A percentile compares a stretch with the other conserved stretches of the same genome.
These are phyloP conservation scores for Phytophthora citrophthora DNA, from an alignment of 352 stramenopile genomes.

Conservation along the genomic window DNA sequence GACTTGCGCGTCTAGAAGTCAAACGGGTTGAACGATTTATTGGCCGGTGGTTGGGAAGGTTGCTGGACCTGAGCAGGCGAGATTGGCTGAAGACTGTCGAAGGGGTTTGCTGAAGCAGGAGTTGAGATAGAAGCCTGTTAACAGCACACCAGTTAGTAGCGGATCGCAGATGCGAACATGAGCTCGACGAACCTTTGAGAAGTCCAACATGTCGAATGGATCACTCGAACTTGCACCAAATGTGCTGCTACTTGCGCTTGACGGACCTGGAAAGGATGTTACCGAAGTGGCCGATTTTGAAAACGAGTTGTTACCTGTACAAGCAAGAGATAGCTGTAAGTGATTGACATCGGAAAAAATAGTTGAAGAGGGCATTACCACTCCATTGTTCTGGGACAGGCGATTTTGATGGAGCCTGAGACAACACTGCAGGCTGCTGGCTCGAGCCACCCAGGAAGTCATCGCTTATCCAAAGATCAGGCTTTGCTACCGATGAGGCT, in stretches of 20 bases:
- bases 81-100: slow-evolving; percentile 32
- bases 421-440: neutral
- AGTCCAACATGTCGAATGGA: slow-evolving; percentile 48
- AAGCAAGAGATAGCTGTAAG: slow-evolving; percentile 2
- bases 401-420: slow-evolving; percentile 3
- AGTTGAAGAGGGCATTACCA: slow-evolving; percentile 11
- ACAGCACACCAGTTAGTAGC: neutral
- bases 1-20: slow-evolving; percentile 40
- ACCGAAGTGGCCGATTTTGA: slow-evolving; percentile 7
- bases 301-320: slow-evolving; percentile 20
- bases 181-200: slow-evolving; percentile 39
- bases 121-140: slow-evolving; percentile 35
- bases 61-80: slow-evolving; percentile 15
- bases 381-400: slow-evolving; percentile 21
- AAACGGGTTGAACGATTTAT: slow-evolving; percentile 60
- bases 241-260: slow-evolving; percentile 19
- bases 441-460: slow-evolving; percentile 18
- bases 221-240: slow-evolving; percentile 25
- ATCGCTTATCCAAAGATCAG: slow-evolving; percentile 35
- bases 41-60: slow-evolving; percentile 9
- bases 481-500: slow-evolving; percentile 5
- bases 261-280: neutral
- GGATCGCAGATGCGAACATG: neutral
- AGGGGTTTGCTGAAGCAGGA: slow-evolving; percentile 31
- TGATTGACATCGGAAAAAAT: too few species aligned